phyloP scores from a whole-genome alignment of 495 filamentous ascomycete genomes.

The Xylaria longipes region DNA sequence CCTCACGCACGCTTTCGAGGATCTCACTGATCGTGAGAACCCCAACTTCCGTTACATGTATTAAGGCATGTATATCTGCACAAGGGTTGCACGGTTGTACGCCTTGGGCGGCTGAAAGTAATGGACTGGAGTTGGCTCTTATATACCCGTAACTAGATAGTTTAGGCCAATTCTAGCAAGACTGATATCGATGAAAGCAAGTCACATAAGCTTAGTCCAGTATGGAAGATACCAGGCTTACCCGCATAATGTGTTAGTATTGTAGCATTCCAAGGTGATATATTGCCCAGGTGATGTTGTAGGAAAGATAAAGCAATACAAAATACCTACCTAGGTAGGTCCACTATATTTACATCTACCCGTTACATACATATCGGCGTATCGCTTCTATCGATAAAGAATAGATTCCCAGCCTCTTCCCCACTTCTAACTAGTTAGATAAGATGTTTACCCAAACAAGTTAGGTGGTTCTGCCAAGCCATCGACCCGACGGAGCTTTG shows the following conservation, averaged over 20 bases:
- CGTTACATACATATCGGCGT: background rate
- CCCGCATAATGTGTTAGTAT: too few species aligned
- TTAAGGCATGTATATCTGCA: constrained; percentile 26
- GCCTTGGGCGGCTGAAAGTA: background rate
- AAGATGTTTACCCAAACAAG: background rate
- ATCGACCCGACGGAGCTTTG: background rate
- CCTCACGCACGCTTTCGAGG: constrained; percentile 60
- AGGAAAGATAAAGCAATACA: too few species aligned
- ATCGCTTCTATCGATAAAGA: background rate
- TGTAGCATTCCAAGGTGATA: too few species aligned
- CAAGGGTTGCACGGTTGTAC: background rate
- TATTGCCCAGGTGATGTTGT: too few species aligned
- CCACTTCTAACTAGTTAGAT: background rate
- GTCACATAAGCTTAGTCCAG: background rate
- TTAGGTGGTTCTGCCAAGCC: background rate
- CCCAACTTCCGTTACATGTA: constrained; percentile 61
- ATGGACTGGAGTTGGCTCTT: background rate
- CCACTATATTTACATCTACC: too few species aligned
- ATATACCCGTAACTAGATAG: background rate
- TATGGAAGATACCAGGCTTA: too few species aligned
- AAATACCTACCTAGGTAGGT: too few species aligned
- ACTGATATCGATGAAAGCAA: background rate
- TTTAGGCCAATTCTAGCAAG: background rate
- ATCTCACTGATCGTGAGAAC: constrained; percentile 66
- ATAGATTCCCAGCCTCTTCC: background rate